Evolutionary conservation across 257 asterid species (phyloP).

Genomic region (Dorcoceras hygrometricum): DNA sequence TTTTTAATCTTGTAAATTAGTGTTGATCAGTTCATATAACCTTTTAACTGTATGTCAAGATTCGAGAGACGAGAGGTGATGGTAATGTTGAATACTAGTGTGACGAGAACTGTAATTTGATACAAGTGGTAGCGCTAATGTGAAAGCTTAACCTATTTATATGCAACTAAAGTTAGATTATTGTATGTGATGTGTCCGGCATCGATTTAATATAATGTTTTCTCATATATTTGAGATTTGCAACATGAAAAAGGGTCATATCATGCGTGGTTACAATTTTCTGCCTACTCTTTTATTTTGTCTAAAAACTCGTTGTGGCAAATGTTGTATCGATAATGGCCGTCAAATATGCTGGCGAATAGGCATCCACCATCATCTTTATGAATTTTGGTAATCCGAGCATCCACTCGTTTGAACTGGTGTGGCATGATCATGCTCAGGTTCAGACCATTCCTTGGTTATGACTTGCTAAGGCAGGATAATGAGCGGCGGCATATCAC

Average conservation of each 20-base stretch:
- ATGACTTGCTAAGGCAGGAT: too few species aligned
- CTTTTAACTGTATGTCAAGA: slow-evolving; percentile 28
- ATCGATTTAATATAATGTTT: too few species aligned
- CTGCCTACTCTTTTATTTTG: neutral
- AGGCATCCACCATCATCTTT: too few species aligned
- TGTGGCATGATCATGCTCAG: too few species aligned
- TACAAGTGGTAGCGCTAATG: slow-evolving; percentile 30
- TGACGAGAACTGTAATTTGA: slow-evolving; percentile 16
- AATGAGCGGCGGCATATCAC: too few species aligned
- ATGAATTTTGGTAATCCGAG: neutral
- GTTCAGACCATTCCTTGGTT: too few species aligned
- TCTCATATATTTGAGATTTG: neutral
- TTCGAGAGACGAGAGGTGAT: slow-evolving; percentile 25
- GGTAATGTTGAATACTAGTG: slow-evolving; percentile 27
- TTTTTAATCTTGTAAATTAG: slow-evolving; percentile 32
- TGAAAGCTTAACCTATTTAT: slow-evolving; percentile 16
- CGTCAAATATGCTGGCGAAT: too few species aligned
- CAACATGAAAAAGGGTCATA: neutral
- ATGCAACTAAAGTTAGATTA: slow-evolving; percentile 2
- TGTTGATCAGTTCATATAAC: slow-evolving; percentile 30
- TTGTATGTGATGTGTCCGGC: neutral
- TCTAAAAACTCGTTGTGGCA: neutral
- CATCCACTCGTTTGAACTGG: neutral
- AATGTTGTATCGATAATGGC: neutral
- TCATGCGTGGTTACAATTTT: neutral